Conservation (phyloP, 202 grass and related monocot species). For the Setaria italica region DNA sequence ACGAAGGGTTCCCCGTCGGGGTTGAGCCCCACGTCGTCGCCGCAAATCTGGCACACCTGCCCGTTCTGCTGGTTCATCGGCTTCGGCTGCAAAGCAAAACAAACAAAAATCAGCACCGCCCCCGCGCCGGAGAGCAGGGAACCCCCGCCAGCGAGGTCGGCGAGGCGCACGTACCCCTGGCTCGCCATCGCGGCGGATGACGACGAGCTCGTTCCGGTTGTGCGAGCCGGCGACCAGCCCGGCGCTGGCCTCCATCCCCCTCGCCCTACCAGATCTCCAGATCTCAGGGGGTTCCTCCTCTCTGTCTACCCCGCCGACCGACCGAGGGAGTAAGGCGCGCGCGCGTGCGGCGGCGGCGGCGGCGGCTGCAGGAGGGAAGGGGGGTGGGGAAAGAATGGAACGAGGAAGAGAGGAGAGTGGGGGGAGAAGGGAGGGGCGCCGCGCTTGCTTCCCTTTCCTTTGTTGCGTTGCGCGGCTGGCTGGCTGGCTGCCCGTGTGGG, state of each 20-base stretch:
- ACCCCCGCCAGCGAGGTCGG: background rate
- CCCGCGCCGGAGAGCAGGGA: background rate
- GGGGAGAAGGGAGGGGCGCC: too few species aligned
- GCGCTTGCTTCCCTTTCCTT: background rate
- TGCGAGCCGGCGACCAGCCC: slow-evolving; percentile 92
- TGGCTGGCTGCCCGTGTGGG: background rate
- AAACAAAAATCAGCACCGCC: background rate
- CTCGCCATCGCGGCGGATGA: slow-evolving; percentile 91
- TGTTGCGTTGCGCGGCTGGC: background rate
- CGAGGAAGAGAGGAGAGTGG: background rate
- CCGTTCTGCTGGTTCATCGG: slow-evolving; percentile 46
- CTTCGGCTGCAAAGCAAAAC: slow-evolving; percentile 49
- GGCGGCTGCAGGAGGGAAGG: background rate
- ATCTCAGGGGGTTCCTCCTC: background rate
- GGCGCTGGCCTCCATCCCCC: slow-evolving; percentile 78
- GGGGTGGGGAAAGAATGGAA: background rate
- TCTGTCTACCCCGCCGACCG: background rate
- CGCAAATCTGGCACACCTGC: slow-evolving; percentile 89
- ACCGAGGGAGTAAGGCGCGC: background rate
- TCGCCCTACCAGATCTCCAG: slow-evolving; percentile 36
- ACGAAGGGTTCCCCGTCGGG: slow-evolving; percentile 91
- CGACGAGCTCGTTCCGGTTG: slow-evolving; percentile 97
- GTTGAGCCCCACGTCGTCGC: slow-evolving; percentile 78
- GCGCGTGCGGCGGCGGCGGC: slow-evolving; percentile 12
- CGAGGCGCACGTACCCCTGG: slow-evolving; percentile 24